Conservation (phyloP, 306 rosid species). For the Gleditsia sinensis region DNA sequence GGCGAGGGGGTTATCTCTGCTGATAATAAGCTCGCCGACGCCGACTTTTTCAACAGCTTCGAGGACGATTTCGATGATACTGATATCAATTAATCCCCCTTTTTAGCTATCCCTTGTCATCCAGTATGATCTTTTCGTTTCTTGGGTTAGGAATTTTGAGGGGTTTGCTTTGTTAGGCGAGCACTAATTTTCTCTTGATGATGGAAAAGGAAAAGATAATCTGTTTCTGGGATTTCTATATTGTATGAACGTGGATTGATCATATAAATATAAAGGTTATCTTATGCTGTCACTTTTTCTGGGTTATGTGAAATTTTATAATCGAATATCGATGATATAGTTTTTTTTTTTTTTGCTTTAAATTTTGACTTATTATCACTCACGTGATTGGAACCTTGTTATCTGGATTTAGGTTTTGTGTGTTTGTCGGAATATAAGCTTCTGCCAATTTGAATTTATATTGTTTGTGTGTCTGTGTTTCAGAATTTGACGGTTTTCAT, state of each 20-base stretch:
- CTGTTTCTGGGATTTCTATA: not conserved
- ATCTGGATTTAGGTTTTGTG: not conserved
- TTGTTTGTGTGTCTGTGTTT: not conserved
- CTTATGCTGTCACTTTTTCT: not conserved
- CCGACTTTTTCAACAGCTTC: slow-evolving; percentile 80
- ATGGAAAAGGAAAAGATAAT: not conserved
- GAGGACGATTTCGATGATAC: slow-evolving; percentile 83
- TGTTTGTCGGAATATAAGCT: not conserved
- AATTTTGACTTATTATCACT: not conserved
- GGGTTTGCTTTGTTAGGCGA: not conserved
- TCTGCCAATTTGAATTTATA: not conserved
- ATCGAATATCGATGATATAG: not conserved
- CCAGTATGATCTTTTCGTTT: not conserved
- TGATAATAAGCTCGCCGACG: slow-evolving; percentile 78
- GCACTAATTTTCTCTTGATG: not conserved
- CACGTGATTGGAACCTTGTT: not conserved
- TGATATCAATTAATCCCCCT: slow-evolving; percentile 55
- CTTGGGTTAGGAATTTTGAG: not conserved
- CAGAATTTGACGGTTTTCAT: not conserved
- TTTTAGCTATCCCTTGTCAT: not conserved
- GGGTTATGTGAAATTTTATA: not conserved
- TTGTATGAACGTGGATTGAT: not conserved
- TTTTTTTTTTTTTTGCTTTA: not conserved
- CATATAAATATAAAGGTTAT: slow-evolving; percentile 1
- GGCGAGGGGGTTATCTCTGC: slow-evolving; percentile 60